Evolutionary conservation across 176 grass and related monocot species (phyloP).

Genomic region (Aegilops speltoides): DNA sequence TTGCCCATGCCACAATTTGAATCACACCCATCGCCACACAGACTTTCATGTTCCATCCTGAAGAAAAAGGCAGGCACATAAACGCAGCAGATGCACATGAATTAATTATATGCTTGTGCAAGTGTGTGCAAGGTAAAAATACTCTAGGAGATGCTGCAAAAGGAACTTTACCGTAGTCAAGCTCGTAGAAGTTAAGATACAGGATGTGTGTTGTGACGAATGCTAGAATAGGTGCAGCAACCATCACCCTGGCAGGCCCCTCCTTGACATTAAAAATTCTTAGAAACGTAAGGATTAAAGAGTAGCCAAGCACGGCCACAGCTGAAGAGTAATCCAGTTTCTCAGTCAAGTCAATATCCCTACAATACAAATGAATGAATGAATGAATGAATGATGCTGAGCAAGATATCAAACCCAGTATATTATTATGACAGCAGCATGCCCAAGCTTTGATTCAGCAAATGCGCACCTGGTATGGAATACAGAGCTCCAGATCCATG

Average conservation of each 20-base stretch:
- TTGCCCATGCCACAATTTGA: constrained; percentile 79
- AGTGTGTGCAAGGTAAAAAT: neutral
- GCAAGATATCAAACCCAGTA: neutral
- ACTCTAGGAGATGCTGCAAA: neutral
- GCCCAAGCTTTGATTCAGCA: constrained; percentile 6
- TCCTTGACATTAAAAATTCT: constrained; percentile 84
- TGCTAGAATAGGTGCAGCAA: constrained; percentile 84
- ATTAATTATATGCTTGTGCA: neutral
- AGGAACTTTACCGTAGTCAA: constrained; percentile 72
- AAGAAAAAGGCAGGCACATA: neutral
- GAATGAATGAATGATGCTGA: neutral
- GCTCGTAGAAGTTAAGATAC: constrained; percentile 91
- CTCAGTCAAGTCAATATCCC: constrained; percentile 92
- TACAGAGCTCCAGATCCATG: constrained; percentile 85
- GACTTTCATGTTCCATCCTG: constrained; percentile 99
- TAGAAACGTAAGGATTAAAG: constrained; percentile 77
- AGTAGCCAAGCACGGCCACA: constrained; percentile 80
- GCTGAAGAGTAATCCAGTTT: constrained; percentile 95
- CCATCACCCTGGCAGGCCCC: constrained; percentile 92
- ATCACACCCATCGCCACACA: constrained; percentile 71
- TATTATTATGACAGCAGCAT: neutral
- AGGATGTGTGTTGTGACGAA: constrained; percentile 94
- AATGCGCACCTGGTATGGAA: constrained; percentile 80
- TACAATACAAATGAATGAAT: constrained; percentile 46
- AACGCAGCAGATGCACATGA: neutral